Evolutionary conservation across 352 stramenopile genomes (phyloP).

Genomic region (Pilasporangium apinafurcum): DNA sequence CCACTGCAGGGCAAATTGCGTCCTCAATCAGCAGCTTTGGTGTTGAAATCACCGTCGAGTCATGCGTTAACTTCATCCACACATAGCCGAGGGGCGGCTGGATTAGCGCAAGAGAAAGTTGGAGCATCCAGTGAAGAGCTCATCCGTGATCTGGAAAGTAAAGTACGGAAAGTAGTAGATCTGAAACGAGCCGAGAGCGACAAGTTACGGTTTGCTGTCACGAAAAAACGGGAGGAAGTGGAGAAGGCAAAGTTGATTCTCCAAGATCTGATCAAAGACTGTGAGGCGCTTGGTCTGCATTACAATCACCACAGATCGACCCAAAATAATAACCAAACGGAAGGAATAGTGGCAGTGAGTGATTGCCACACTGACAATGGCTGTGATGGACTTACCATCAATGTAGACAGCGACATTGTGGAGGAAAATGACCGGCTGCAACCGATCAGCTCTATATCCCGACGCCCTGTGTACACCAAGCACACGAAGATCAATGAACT

Average conservation of each 20-base stretch:
- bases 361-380: no score
- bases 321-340: constrained; percentile 15
- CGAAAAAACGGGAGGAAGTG: constrained; percentile 66
- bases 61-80: constrained; percentile 1
- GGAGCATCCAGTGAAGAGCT: constrained; percentile 66
- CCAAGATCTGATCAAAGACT: constrained; percentile 76
- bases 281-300: constrained; percentile 55
- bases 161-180: constrained; percentile 77
- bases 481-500: constrained; percentile 78
- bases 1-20: constrained; percentile 24
- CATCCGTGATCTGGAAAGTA: constrained; percentile 66
- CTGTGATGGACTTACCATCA: no score
- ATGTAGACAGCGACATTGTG: constrained; percentile 12
- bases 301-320: constrained; percentile 11
- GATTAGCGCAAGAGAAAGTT: constrained; percentile 28
- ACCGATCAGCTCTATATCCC: constrained; percentile 67
- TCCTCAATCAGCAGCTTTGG: constrained; percentile 28
- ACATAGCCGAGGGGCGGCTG: no score
- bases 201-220: constrained; percentile 55
- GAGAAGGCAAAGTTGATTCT: constrained; percentile 51
- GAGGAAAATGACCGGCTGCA: constrained; percentile 54
- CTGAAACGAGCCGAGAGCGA: constrained; percentile 74
- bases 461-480: constrained; percentile 78
- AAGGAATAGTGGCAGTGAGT: constrained; percentile 1
- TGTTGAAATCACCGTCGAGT: constrained; percentile 9